Base-by-base conservation (phyloP, 495 filamentous ascomycete species). In the Symbiotaphrina buchneri region DNA sequence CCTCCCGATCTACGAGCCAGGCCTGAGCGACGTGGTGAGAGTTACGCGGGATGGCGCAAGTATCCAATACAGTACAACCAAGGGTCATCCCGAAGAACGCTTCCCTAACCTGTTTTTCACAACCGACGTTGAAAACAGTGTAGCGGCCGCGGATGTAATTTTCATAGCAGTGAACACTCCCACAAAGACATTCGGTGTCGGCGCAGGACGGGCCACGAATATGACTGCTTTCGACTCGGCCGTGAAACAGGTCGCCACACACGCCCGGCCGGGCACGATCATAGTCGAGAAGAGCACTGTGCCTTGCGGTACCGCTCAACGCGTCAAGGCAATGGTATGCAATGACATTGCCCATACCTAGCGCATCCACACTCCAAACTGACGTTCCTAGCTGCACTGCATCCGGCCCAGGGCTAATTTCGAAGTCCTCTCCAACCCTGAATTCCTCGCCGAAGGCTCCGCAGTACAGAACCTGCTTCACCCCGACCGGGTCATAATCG, bases 221-320 rank as follows among this genome's bases (percentile, higher is more conserved):
- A 59, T 84, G 40, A 65, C 63, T 11, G 67, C 68, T 5, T 57
- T 84, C n/a, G 79, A 90, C 45, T 58, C 59, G 22, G 79, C 72
- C 0, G 63, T 65, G 5, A 52, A 64, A 24, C 65, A 63, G 18
- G 71, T 85, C 20, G 80, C 79, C 0, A 49, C 59, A 28, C 52
- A 71, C 31, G 69, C 79, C 6, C 64, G 56, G 27, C 47, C 58
- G 4, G 73, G 73, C 14, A 67, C 73, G 25, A 78, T 85, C 34
- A 57, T 90, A 13, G 79, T 85, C 1, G 80, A 85, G 52, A 85
- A 85, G 51, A 73, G 65, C 27, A 90, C 80, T 0, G 80, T 90
- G 18, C 80, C 80, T 4, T 80, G 73, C 40, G 58, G 73, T 13
- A 90, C 80, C 4, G 72, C 79, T 0, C 58, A 79, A 22, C 58